Evolutionary conservation across 2,329 filamentous ascomycete genomes (phyloP).

Genomic region (Aspergillus sp.): DNA sequence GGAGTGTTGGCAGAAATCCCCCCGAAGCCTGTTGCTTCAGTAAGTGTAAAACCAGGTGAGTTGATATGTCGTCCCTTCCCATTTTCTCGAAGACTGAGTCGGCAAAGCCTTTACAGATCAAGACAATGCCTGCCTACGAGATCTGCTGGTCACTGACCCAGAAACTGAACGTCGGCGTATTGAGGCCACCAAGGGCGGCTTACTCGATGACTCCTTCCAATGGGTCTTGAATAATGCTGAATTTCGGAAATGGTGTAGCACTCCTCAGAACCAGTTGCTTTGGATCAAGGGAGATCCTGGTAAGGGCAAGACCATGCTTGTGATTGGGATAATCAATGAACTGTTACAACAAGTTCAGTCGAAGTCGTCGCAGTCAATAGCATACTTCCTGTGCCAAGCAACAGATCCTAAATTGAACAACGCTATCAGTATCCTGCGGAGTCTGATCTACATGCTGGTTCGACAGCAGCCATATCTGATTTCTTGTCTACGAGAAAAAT

Average conservation of each 20-base stretch:
- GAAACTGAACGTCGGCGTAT: conserved; percentile 12
- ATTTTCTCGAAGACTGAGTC: no score
- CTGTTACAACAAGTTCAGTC: not conserved
- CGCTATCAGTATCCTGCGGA: conserved; percentile 33
- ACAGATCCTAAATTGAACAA: conserved; percentile 27
- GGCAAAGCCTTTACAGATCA: no score
- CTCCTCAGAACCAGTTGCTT: no score
- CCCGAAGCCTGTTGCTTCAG: no score
- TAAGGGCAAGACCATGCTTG: conserved; percentile 28
- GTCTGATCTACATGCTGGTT: conserved; percentile 26
- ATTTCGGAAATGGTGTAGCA: no score
- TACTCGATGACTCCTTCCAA: no score
- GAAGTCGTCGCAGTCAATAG: conserved; percentile 19
- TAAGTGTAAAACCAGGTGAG: no score
- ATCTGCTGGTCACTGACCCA: not conserved
- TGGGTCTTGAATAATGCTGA: no score
- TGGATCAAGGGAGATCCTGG: conserved; percentile 27
- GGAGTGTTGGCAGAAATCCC: not conserved
- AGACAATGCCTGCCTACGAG: not conserved
- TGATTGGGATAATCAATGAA: conserved; percentile 23
- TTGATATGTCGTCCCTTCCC: no score
- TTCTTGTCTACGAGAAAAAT: not conserved
- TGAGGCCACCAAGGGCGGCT: conserved; percentile 3
- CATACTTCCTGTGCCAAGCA: conserved; percentile 33
- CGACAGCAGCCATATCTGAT: not conserved